These are phyloP conservation scores for Mucor sp. DNA, from an alignment of 371 early-diverging fungal species.

Conservation along the genomic window DNA sequence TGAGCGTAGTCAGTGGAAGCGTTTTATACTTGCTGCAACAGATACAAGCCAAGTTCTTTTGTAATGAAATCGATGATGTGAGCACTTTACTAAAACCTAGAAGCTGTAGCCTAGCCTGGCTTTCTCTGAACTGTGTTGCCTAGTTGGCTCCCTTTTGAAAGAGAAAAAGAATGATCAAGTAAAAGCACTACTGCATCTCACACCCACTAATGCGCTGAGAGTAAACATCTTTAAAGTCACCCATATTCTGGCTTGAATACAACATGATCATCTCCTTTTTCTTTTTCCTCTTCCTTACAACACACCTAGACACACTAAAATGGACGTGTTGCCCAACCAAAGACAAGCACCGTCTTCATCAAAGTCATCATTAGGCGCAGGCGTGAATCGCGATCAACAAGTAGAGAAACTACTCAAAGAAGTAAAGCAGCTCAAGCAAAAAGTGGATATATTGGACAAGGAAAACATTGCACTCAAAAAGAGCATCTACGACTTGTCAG, in stretches of 20 bases:
- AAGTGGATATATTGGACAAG: conserved; percentile 78
- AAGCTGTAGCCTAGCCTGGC: no score
- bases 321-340: conserved; percentile 39
- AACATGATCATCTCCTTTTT: background rate
- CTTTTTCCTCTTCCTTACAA: background rate
- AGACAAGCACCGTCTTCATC: conserved; percentile 28
- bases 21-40: no score
- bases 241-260: background rate
- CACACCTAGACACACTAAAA: background rate
- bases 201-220: background rate
- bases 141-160: background rate
- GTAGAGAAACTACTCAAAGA: conserved; percentile 71
- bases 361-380: conserved; percentile 22
- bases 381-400: conserved; percentile 52
- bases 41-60: background rate
- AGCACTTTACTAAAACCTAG: no score
- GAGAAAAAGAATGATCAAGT: background rate
- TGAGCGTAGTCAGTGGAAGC: background rate
- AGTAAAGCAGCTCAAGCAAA: conserved; percentile 73
- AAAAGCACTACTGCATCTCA: background rate
- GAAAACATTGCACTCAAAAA: conserved; percentile 86
- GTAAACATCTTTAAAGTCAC: background rate
- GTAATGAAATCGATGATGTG: background rate
- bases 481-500: conserved; percentile 82
- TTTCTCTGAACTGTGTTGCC: background rate